Base-by-base conservation (phyloP, 768 basidiomycete species). In the Russula virescens region DNA sequence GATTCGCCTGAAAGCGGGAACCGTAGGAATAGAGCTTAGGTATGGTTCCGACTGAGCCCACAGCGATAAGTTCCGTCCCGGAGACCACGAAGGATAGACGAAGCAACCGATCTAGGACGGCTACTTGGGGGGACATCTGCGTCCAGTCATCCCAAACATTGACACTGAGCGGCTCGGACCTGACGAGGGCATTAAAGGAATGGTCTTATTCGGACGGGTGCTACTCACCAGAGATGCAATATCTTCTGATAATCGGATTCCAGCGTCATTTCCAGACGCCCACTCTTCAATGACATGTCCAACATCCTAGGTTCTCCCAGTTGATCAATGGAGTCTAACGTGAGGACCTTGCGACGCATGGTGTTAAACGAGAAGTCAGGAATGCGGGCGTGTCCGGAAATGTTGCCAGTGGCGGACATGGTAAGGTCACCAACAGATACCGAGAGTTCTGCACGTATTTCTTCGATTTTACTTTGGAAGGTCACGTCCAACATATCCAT, bases 81-180 rank as follows among this genome's bases (percentile, higher is more conserved):
- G 76, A 79, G 38, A 95, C 82, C 1, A 82, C 82, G 72, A 93
- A 94, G n/a, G 86, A 83, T 23, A 94, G 79, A 34, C 80, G 81
- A 6, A 94, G 76, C 31, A 83, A 82, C n/a, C 75, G 78, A 42
- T 83, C 77, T 53, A 77, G 75, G 11, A 75, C 71, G 42, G 78
- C 70, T n/a, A 73, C 65, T 49, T 71, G 67, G 6, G 78, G 66
- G 19, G 77, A 76, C 47, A 79, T 76, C 48, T 74, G 74, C 5
- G 86, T 83, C 93, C 93, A 95, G 70, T 95, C 90, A 66, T 95
- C 93, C 66, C 78, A 83, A 55, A 93, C 84, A 58, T 81, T 81
- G 51, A 93, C 79, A 66, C 83, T 78, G 38, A 94, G 73, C 1
- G 93, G 93, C 69, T 93, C 88, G 31, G 90, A 87, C 25, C 91